Base-by-base conservation (phyloP, 1,284 basidiomycete species). In the Crucibulum cyathiforme region DNA sequence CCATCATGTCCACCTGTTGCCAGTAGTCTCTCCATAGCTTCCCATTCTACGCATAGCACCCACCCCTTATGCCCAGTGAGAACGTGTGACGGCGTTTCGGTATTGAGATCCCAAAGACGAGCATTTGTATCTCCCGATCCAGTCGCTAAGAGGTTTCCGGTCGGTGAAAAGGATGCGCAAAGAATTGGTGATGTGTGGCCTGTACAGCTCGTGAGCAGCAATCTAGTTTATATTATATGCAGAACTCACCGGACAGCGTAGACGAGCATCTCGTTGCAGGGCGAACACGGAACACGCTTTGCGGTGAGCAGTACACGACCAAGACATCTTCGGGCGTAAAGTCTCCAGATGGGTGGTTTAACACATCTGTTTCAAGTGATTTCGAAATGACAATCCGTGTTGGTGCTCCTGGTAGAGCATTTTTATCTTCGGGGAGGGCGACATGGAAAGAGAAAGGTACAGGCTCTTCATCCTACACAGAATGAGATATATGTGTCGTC, bases 11-110 rank as follows among this genome's bases (percentile, higher is more conserved):
- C 94, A 8, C 96, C 98, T 1, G 94, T 97, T 1, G 96, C 97
- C 15, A 98, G 79, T 64, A 90, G 90, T 57, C 95, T 84, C 72
- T 98, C 97, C 77, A 92, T 85, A 0, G 93, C 90, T 69, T 98
- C 96, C 97, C 97, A 99, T 72, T 98, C 98, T 3, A 96, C 93
- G 67, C 95, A 98, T 1, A 99, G 83, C 1, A 99, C 95, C 96
- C 96, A 98, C 0, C 95, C 96, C 62, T 89, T 88, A 73, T 99
- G 98, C 0, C 97, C 97, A 0, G 86, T 79, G 10, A 99, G 83
- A 8, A 90, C 92, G 73, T 95, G 92, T 53, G 94, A 93, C 0
- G 97, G 97, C 9, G 89, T 92, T 78, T 99, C 98, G 0, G 94
- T 96, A 69, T 93, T 87, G 58, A 99, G 85, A 76, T 99, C 93